Evolutionary conservation across 768 basidiomycete genomes (phyloP), one percentile per base, ranked within the genome.

Genomic region (Leucosporidium yakuticum): DNA sequence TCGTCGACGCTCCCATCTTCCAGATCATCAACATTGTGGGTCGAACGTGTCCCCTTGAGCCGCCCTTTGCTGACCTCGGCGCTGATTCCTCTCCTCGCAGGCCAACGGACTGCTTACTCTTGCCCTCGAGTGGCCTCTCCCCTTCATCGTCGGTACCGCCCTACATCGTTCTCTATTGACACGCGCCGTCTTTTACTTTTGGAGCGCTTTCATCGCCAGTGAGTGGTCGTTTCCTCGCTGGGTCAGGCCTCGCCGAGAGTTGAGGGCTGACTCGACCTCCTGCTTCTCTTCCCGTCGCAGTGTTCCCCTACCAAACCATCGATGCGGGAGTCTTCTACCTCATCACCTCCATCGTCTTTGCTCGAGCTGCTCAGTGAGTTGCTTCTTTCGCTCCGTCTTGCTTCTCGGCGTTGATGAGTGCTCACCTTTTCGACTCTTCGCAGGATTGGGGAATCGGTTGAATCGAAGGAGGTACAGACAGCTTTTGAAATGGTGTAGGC

Each of bases 241-340:
- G 56, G 79, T 87, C 70, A 87, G 89, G 74, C 81, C 84, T 1
- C 84, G 86, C 76, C 73, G 88, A 23, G 80, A 84, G 31, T 81
- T 87, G 51, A 78, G 92, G 49, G 89, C 84, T 76, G 91, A 92
- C 80, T 90, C 91, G 81, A 90, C 87, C 60, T 63, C 65, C 83
- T 74, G n/a, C 32, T 20, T 44, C 14, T 15, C 39, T 3, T 44
- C 8, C 39, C 39, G 3, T 65, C 14, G 60, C 60, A 69, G 63
- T 59, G 31, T 27, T 48, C 59, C 50, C 58, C 47, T 69, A 58
- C n/a, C 67, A 93, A 90, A 91, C 91, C 53, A 88, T 89, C 44
- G 91, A 91, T 75, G 87, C 85, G 32, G 86, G 87, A 19, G 78
- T 94, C 60, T 96, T 86, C 83, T 90, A 89, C 29, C 75, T 90